Conservation (phyloP, 73 alveolate species). For the Paraurostyla sp. region DNA sequence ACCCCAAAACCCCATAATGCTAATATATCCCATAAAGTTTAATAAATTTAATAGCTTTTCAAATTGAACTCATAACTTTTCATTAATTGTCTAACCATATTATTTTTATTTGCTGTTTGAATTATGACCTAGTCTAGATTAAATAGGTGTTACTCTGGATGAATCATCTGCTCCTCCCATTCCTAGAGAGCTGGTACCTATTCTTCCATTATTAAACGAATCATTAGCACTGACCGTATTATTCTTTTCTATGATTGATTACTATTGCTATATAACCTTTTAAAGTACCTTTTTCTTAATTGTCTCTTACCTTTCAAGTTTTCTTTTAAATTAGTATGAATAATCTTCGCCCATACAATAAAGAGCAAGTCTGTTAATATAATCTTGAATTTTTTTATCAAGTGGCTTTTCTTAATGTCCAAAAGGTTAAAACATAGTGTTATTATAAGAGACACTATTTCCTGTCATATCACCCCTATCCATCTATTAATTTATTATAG, state of each 20-base stretch:
- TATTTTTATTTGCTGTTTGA: no score
- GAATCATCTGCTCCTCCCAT: not conserved
- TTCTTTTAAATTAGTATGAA: not conserved
- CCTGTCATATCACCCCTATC: not conserved
- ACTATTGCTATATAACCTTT: not conserved
- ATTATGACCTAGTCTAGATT: not conserved
- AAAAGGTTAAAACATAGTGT: not conserved
- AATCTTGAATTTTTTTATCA: conserved; percentile 11
- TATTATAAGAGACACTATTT: not conserved
- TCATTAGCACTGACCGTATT: not conserved
- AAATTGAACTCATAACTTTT: not conserved
- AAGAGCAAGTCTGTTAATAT: not conserved
- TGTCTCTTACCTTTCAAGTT: not conserved
- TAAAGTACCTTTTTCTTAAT: not conserved
- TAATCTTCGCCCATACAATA: conserved; percentile 50
- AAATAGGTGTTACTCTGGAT: conserved; percentile 20
- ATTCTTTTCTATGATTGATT: not conserved
- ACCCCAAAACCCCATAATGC: no score
- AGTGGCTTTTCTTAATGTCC: not conserved
- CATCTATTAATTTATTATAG: not conserved
- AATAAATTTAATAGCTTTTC: no score
- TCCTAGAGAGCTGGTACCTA: not conserved
- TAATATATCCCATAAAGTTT: no score
- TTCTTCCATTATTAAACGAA: not conserved
- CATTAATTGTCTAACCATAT: not conserved